A percentile compares a stretch with the other conserved stretches of the same genome.
phyloP scores from a whole-genome alignment of 225 moss, liverwort and hornwort species.

The Sphagnum tenellum region DNA sequence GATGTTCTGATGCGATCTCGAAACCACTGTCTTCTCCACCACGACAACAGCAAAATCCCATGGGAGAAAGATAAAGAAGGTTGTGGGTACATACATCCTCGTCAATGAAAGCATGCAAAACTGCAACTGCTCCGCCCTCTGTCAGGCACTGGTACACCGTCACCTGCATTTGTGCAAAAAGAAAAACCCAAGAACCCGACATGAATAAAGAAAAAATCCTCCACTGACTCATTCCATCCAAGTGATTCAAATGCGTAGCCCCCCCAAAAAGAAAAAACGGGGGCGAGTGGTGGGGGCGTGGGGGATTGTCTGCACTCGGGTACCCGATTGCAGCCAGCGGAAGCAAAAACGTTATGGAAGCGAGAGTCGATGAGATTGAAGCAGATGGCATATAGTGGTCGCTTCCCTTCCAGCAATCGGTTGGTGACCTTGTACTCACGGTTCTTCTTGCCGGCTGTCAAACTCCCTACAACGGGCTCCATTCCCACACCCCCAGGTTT shows the following conservation, averaged over 20 bases:
- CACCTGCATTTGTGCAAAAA: conserved; percentile 22
- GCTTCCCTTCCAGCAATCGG: conserved; percentile 86
- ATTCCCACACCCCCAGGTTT: conserved; percentile 44
- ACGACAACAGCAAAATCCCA: too few species aligned
- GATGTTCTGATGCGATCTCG: too few species aligned
- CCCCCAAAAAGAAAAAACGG: too few species aligned
- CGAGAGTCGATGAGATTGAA: conserved; percentile 92
- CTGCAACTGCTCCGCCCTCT: conserved; percentile 79
- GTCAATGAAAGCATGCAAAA: conserved; percentile 65
- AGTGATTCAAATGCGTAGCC: too few species aligned
- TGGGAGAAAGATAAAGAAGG: too few species aligned
- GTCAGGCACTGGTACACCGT: conserved; percentile 90
- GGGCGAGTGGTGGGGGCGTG: too few species aligned
- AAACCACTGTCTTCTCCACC: too few species aligned
- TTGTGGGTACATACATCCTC: conserved; percentile 49
- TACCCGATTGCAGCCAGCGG: conserved; percentile 90
- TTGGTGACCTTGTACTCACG: conserved; percentile 81
- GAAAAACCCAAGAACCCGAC: background rate
- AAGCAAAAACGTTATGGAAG: conserved; percentile 69
- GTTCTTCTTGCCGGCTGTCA: conserved; percentile 41
- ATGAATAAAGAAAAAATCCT: background rate
- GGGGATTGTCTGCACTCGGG: too few species aligned
- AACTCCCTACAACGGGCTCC: conserved; percentile 67
- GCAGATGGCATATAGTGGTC: conserved; percentile 86
- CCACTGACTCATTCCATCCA: background rate